Percentiles rank a stretch among this genome's conserved stretches.
Conservation (phyloP, 805 yeast genomes). For the Pichia deserticola region DNA sequence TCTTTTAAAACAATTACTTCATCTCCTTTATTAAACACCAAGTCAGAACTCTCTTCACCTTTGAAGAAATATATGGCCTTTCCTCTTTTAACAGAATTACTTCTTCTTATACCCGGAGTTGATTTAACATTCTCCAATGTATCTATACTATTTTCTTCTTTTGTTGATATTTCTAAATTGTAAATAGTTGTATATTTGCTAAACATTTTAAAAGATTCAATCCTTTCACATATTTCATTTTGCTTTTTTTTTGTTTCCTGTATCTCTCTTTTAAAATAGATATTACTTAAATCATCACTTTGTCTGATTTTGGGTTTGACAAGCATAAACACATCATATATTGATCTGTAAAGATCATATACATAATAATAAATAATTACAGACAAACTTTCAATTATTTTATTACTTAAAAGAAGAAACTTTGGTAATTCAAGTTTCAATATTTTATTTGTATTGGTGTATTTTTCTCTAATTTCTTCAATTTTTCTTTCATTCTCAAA, state of each 20-base stretch:
- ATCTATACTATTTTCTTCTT: too few relatives aligned
- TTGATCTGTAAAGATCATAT: conserved; percentile 27
- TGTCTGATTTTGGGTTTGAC: not conserved
- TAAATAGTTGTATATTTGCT: conserved; percentile 7
- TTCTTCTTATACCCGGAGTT: too few relatives aligned
- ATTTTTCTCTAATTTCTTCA: conserved; percentile 29
- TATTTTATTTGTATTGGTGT: conserved; percentile 30
- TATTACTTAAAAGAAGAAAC: conserved; percentile 30
- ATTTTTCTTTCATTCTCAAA: conserved; percentile 26
- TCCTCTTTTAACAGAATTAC: not conserved
- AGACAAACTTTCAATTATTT: conserved; percentile 29
- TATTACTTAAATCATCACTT: not conserved
- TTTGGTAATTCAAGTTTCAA: conserved; percentile 42
- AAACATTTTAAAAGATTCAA: conserved; percentile 2
- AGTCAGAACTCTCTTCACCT: conserved; percentile 34
- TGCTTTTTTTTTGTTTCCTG: not conserved
- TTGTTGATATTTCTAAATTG: not conserved
- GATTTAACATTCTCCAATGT: too few relatives aligned
- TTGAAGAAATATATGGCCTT: conserved; percentile 35
- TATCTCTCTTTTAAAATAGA: not conserved
- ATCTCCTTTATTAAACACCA: conserved; percentile 38
- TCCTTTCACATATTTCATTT: not conserved
- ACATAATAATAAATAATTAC: conserved; percentile 31
- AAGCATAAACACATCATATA: conserved; percentile 8
- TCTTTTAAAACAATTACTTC: conserved; percentile 32